phyloP scores from a whole-genome alignment of 768 basidiomycete genomes.

The Leccinum variicolor region DNA sequence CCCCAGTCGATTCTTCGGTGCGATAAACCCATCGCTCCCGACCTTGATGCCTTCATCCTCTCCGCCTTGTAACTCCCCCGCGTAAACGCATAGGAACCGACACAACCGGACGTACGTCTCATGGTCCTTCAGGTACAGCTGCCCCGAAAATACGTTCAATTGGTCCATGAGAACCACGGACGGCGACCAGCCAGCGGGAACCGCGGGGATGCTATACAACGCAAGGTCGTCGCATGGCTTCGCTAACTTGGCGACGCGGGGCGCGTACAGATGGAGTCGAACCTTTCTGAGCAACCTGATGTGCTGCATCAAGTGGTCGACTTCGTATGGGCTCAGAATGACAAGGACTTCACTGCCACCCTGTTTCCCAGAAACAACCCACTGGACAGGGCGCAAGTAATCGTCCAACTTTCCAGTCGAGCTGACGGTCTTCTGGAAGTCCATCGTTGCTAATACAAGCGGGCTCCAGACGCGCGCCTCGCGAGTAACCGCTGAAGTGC shows the following conservation, averaged over 20 bases:
- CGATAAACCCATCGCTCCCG: slow-evolving; percentile 10
- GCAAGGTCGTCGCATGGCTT: slow-evolving; percentile 22
- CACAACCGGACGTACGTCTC: slow-evolving; percentile 18
- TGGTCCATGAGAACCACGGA: background rate
- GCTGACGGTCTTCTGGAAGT: slow-evolving; percentile 15
- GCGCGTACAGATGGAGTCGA: slow-evolving; percentile 42
- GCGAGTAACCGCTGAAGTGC: slow-evolving; percentile 4
- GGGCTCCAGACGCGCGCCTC: slow-evolving; percentile 23
- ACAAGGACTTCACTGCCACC: slow-evolving; percentile 22
- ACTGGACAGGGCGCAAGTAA: slow-evolving; percentile 29
- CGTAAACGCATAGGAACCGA: background rate
- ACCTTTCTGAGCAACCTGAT: slow-evolving; percentile 33
- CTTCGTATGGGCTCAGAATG: slow-evolving; percentile 42
- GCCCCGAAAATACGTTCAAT: background rate
- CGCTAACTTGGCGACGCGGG: slow-evolving; percentile 34
- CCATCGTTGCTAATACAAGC: slow-evolving; percentile 11
- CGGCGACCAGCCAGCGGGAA: background rate
- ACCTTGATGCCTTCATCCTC: background rate
- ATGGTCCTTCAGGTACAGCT: slow-evolving; percentile 3
- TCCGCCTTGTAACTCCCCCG: background rate
- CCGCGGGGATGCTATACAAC: background rate
- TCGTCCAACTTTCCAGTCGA: slow-evolving; percentile 4
- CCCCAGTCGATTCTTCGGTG: background rate
- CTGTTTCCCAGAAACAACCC: slow-evolving; percentile 20
- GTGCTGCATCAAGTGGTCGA: slow-evolving; percentile 32